Conservation (phyloP, 1,284 basidiomycete genomes). For the Laetiporus sulphureus region DNA sequence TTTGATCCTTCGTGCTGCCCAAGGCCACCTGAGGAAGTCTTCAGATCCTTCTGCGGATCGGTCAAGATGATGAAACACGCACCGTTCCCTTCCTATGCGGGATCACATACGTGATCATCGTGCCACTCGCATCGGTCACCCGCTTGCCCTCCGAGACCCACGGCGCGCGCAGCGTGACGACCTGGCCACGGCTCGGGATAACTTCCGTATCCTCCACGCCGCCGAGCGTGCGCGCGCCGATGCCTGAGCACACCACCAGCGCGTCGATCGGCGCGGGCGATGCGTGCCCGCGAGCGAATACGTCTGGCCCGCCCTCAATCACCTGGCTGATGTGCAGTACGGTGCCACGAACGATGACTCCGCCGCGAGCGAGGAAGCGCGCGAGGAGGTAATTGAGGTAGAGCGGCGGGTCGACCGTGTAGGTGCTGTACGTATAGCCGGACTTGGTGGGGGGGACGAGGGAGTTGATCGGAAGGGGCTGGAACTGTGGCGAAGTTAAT, state of each 20-base stretch:
- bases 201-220: slow-evolving; percentile 41
- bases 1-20: slow-evolving; percentile 52
- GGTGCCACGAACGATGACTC: slow-evolving; percentile 45
- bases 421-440: slow-evolving; percentile 54
- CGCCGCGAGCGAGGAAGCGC: slow-evolving; percentile 56
- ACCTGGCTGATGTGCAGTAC: slow-evolving; percentile 64
- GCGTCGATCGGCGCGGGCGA: slow-evolving; percentile 32
- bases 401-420: slow-evolving; percentile 61
- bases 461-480: slow-evolving; percentile 34
- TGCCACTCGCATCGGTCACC: slow-evolving; percentile 38
- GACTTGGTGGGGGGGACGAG: slow-evolving; percentile 35
- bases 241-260: slow-evolving; percentile 62
- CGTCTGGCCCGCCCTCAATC: slow-evolving; percentile 47
- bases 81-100: slow-evolving; percentile 59
- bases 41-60: too few relatives aligned
- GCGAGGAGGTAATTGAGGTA: slow-evolving; percentile 65
- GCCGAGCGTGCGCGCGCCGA: slow-evolving; percentile 40
- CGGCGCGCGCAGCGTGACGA: slow-evolving; percentile 41
- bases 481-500: too few relatives aligned
- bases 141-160: slow-evolving; percentile 59
- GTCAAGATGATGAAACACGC: too few relatives aligned
- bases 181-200: slow-evolving; percentile 48
- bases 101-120: slow-evolving; percentile 63
- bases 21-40: slow-evolving; percentile 57
- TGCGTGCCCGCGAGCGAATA: slow-evolving; percentile 27